Base-by-base conservation (phyloP, 2,329 filamentous ascomycete species). In the Colletotrichum sp. region DNA sequence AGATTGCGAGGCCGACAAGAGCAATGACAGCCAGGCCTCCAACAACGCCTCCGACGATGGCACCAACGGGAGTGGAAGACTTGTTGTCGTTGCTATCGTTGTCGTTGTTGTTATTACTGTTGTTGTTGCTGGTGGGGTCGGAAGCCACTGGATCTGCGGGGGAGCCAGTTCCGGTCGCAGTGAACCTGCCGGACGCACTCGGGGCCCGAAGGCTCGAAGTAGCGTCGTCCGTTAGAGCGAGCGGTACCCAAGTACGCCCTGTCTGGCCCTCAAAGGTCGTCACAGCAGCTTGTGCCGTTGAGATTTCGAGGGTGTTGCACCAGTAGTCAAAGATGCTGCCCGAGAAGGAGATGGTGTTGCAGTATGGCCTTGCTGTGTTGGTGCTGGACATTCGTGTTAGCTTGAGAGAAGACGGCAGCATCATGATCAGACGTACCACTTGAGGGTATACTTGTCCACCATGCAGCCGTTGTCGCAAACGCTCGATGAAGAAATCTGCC, bases 341-440 rank as follows among this genome's bases (percentile, higher is more conserved):
- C 5, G 82, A 79, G 78, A 88, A 88, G 1, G 83, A 83, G 32
- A 88, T 81, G 5, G 87, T 89, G 71, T 86, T 87, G 81, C 88
- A 90, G 77, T 82, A 89, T 1, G 84, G 85, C 3, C 77, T 77
- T 3, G 65, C 75, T 0, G 78, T 76, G 15, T 81, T 80, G 30
- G 87, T 86, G 76, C 87, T 89, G 68, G 28, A 34, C n/a, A 70
- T n/a, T 9, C 55, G 66, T 58, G 79, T 81, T 77, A 80, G 79
- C 43, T 32, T 28, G 21, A 16, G 34, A n/a, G n/a, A 21, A 48
- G 3, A 26, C 10, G 48, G 21, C 13, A 16, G 12, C 12, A 48
- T 21, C 7, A 43, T 16, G 10, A 48, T 38, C 13, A 43, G 70
- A 79, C 82, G 73, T 81, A 89, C 88, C 88, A 90, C 80, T 90